These are phyloP conservation scores for Xylariaceae sp. DNA, from an alignment of 2,329 filamentous ascomycete genomes.

Conservation along the genomic window DNA sequence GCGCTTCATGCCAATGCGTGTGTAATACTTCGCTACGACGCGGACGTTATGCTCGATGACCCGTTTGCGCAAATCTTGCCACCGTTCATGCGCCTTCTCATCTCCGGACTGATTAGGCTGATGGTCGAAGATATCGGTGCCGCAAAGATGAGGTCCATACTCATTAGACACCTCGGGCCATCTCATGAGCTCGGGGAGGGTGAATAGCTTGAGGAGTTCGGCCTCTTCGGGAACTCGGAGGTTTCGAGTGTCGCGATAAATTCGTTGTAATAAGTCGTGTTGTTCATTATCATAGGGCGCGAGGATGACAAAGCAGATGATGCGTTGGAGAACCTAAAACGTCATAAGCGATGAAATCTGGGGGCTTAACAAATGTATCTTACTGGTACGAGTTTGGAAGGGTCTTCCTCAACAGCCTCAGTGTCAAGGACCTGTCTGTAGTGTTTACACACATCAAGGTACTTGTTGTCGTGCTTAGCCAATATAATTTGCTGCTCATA, in stretches of 20 bases:
- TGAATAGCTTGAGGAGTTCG: conserved; percentile 88
- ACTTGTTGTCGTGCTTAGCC: conserved; percentile 95
- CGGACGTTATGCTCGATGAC: conserved; percentile 99
- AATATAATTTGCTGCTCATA: conserved; percentile 96
- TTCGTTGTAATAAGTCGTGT: conserved; percentile 90
- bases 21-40: conserved; percentile 98
- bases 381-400: conserved; percentile 78
- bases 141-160: conserved; percentile 81
- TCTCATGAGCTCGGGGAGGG: conserved; percentile 92
- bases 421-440: conserved; percentile 96
- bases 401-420: conserved; percentile 86
- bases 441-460: conserved; percentile 95
- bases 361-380: conserved; percentile 31
- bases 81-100: conserved; percentile 76
- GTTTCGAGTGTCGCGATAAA: conserved; percentile 79
- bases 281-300: conserved; percentile 98
- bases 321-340: conserved; percentile 74
- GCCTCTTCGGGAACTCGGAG: conserved; percentile 71
- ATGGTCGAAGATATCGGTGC: conserved; percentile 82
- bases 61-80: conserved; percentile 92
- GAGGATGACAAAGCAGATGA: conserved; percentile 96
- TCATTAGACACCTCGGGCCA: conserved; percentile 90
- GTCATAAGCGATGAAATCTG: conserved; percentile 14
- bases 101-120: conserved; percentile 61
- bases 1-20: conserved; percentile 86